Percentiles rank a stretch among this genome's conserved stretches.
Evolutionary conservation across 805 yeast genomes (phyloP).

Genomic region (Saccharomycopsis amapae): DNA sequence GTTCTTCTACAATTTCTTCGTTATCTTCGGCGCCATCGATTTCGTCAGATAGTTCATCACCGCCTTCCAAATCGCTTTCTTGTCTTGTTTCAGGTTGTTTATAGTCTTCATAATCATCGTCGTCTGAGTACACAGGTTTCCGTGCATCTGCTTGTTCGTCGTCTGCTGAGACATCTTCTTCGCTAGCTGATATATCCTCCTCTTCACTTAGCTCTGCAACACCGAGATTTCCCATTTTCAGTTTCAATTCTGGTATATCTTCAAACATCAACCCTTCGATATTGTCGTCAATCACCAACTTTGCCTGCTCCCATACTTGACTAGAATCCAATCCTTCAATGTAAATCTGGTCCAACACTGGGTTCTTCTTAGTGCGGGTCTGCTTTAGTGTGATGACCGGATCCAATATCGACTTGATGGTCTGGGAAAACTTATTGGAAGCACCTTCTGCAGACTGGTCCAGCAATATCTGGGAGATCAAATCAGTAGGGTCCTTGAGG

Average conservation of each 20-base stretch:
- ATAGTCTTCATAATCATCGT: slow-evolving; percentile 26
- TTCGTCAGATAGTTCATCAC: slow-evolving; percentile 26
- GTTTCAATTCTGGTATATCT: slow-evolving; percentile 46
- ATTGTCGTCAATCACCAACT: slow-evolving; percentile 73
- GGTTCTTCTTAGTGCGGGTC: slow-evolving; percentile 27
- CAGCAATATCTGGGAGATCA: slow-evolving; percentile 4
- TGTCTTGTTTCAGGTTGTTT: slow-evolving; percentile 25
- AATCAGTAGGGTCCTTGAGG: slow-evolving; percentile 4
- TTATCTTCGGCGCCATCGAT: slow-evolving; percentile 34
- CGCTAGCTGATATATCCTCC: slow-evolving; percentile 18
- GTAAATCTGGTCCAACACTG: slow-evolving; percentile 74
- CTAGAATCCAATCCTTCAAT: slow-evolving; percentile 83
- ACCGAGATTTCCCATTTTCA: slow-evolving; percentile 26
- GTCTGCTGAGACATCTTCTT: slow-evolving; percentile 20
- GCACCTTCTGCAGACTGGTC: not conserved
- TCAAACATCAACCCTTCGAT: slow-evolving; percentile 55
- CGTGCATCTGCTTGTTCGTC: slow-evolving; percentile 22
- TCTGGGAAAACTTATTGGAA: slow-evolving; percentile 3
- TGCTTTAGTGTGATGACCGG: slow-evolving; percentile 20
- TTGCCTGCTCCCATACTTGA: slow-evolving; percentile 92
- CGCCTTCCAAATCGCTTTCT: slow-evolving; percentile 23
- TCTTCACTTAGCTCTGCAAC: slow-evolving; percentile 17
- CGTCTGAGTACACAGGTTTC: slow-evolving; percentile 24
- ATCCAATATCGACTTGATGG: slow-evolving; percentile 12
- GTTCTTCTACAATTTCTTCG: slow-evolving; percentile 26